phyloP scores from a whole-genome alignment of 768 basidiomycete species.

The Mycena amicta region DNA sequence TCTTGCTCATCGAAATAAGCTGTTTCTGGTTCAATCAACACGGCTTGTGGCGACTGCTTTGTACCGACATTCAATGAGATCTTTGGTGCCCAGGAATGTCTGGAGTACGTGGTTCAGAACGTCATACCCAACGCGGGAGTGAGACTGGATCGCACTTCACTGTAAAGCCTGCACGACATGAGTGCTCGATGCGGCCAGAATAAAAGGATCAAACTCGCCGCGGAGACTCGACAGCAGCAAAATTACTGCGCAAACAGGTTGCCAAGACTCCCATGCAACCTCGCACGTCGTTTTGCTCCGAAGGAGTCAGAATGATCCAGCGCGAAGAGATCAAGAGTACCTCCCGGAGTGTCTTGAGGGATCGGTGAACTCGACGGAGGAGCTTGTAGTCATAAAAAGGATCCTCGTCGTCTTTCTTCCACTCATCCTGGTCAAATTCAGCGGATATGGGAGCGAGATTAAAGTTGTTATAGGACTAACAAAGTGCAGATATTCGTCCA shows the following conservation, averaged over 20 bases:
- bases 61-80: slow-evolving; percentile 76
- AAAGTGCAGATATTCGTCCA: slow-evolving; percentile 86
- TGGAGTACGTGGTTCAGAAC: slow-evolving; percentile 34
- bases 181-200: too few relatives aligned
- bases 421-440: slow-evolving; percentile 60
- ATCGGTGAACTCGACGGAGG: slow-evolving; percentile 63
- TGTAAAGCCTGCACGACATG: slow-evolving; percentile 76
- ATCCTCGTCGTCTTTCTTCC: slow-evolving; percentile 90
- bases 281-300: slow-evolving; percentile 69
- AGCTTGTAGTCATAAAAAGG: slow-evolving; percentile 91
- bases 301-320: not conserved
- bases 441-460: too few relatives aligned
- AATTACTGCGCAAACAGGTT: slow-evolving; percentile 88
- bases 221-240: slow-evolving; percentile 88
- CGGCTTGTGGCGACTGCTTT: too few relatives aligned
- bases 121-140: slow-evolving; percentile 14
- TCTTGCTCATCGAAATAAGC: slow-evolving; percentile 84
- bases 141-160: slow-evolving; percentile 67
- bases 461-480: too few relatives aligned
- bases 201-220: slow-evolving; percentile 47
- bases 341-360: slow-evolving; percentile 68
- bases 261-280: slow-evolving; percentile 90
- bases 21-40: slow-evolving; percentile 38
- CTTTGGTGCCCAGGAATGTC: slow-evolving; percentile 93
- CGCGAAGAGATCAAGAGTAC: not conserved